A percentile compares a stretch with the other conserved stretches of the same genome.
phyloP scores from a whole-genome alignment of 129 eudicot species.

The Lonicera japonica region DNA sequence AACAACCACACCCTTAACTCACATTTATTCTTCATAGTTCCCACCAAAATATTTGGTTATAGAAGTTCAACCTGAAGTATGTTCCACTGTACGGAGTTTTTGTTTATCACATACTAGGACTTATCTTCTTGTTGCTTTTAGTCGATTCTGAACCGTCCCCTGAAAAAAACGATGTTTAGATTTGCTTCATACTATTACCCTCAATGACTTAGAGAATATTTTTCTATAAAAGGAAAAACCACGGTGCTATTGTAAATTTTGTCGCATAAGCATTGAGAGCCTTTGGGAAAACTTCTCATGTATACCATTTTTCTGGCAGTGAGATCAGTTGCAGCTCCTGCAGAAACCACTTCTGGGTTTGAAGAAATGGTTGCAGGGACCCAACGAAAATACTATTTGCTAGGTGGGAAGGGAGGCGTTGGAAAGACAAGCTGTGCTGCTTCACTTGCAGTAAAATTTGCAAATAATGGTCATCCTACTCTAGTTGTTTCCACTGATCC shows the following conservation, averaged over 20 bases:
- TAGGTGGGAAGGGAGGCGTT: slow-evolving; percentile 97
- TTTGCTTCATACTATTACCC: background rate
- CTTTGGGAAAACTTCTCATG: background rate
- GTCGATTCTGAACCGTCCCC: no score
- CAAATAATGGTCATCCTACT: slow-evolving; percentile 93
- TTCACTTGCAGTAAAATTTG: slow-evolving; percentile 95
- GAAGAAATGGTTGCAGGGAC: slow-evolving; percentile 94
- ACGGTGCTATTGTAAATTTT: background rate
- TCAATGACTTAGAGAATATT: background rate
- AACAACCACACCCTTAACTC: no score
- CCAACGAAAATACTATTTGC: slow-evolving; percentile 80
- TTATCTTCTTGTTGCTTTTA: no score
- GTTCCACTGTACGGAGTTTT: no score
- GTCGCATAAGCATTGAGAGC: no score
- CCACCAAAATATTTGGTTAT: no score
- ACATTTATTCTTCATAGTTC: no score
- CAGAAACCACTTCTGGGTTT: slow-evolving; percentile 63
- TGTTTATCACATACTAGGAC: no score
- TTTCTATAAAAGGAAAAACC: background rate
- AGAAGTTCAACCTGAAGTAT: no score
- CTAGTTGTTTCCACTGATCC: slow-evolving; percentile 99
- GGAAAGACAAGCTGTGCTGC: slow-evolving; percentile 99
- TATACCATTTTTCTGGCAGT: slow-evolving; percentile 36
- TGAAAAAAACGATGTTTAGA: background rate
- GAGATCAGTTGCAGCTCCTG: slow-evolving; percentile 67